Base-by-base conservation (phyloP, 139 green algal genomes). In the Axilococcus clingmanii region DNA sequence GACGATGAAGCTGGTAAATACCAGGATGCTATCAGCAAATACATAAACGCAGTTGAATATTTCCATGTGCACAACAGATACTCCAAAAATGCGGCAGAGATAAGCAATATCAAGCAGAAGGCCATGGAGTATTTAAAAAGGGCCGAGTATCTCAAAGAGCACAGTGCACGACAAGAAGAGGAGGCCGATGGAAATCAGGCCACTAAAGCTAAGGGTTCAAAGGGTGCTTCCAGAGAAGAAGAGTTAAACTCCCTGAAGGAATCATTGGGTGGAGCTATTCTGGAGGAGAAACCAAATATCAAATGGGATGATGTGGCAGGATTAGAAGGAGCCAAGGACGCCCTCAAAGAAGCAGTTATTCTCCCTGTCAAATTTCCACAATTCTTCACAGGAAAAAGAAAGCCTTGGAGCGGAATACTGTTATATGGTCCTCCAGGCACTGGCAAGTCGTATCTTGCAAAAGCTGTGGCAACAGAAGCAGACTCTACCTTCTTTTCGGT, bases 371-470 rank as follows among this genome's bases (percentile, higher is more conserved):
- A 97, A 71, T 97, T 96, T 70, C 93, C 93, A n/a, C 56, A 72
- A 56, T 98, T 99, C 58, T 98, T 98, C 80, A 98, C 91, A 61
- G 93, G 93, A 47, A 96, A 97, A 68, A 77, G 92, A 17, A 95
- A 94, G 68, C 90, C 93, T 2, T 99, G 93, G 93, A 91, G 72
- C 48, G 93, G 92, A 19, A 93, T 99, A 57, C 70, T 99, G 40
- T 81, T 99, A 40, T 99, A 97, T 59, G 93, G 93, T 1, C 93
- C 93, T 0, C 92, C 93, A 12, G 93, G 93, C 0, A 99, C 93
- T 7, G 93, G 93, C 38, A 99, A 99, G 67, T 96, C 87, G 2
- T 97, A 96, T 73, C 71, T 99, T 7, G 93, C 93, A 4, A 99
- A 99, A 75, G 92, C 93, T 5, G 90, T 98, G 19, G 93, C 93